Conservation (phyloP, 2,329 filamentous ascomycete species). For the Cladosporium velox region DNA sequence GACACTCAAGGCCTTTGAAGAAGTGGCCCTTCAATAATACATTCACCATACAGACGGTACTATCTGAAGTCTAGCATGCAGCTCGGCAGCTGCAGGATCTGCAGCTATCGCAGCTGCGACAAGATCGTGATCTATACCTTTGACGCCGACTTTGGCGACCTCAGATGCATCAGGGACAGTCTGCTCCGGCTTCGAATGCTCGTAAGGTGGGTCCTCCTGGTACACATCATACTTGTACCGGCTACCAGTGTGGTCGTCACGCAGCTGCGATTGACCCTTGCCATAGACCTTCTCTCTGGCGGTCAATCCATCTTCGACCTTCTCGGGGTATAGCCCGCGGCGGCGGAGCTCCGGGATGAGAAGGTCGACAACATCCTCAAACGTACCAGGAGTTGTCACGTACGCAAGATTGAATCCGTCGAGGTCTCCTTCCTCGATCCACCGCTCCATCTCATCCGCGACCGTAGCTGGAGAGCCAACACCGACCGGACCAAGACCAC, state of each 20-base stretch:
- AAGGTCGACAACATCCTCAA: slow-evolving; percentile 55
- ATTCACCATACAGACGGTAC: slow-evolving; percentile 9
- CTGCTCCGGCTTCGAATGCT: background rate
- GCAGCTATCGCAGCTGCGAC: slow-evolving; percentile 10
- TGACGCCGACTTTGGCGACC: background rate
- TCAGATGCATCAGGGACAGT: background rate
- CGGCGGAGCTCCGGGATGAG: slow-evolving; percentile 51
- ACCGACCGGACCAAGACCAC: slow-evolving; percentile 51
- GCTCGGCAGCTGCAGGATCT: background rate
- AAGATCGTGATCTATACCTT: background rate
- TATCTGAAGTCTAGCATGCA: slow-evolving; percentile 16
- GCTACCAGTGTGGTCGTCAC: slow-evolving; percentile 61
- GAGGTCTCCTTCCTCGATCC: slow-evolving; percentile 47
- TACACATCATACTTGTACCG: slow-evolving; percentile 65
- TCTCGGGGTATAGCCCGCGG: slow-evolving; percentile 35
- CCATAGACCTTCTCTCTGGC: slow-evolving; percentile 62
- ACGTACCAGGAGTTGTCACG: slow-evolving; percentile 54
- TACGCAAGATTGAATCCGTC: slow-evolving; percentile 49
- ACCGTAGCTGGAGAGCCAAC: slow-evolving; percentile 51
- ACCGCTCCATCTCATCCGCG: slow-evolving; percentile 52
- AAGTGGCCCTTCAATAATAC: no score
- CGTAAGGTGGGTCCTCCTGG: slow-evolving; percentile 52
- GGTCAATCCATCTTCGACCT: slow-evolving; percentile 31
- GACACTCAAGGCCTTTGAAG: no score
- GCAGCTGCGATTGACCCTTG: slow-evolving; percentile 57